A percentile compares a stretch with the other conserved stretches of the same genome.
phyloP scores from a whole-genome alignment of 805 yeast genomes.

The Saccharomyces mikatae region DNA sequence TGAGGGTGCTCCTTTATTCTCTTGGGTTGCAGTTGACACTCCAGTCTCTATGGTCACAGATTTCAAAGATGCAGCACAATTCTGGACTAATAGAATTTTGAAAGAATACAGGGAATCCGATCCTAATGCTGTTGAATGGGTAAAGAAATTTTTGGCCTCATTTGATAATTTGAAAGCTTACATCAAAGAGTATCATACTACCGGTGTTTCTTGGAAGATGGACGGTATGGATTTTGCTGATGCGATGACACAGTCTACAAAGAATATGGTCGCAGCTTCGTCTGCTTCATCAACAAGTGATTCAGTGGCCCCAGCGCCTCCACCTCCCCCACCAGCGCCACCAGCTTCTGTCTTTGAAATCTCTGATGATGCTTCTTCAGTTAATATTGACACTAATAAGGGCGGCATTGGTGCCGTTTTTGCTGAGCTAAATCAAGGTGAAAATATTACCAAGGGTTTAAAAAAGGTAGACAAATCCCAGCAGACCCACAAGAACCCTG shows the following conservation, averaged over 20 bases:
- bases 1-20: constrained; percentile 84
- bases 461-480: constrained; percentile 89
- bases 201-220: constrained; percentile 77
- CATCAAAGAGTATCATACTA: constrained; percentile 68
- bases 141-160: constrained; percentile 49
- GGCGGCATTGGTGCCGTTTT: constrained; percentile 83
- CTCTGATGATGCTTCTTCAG: constrained; percentile 18
- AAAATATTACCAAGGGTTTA: constrained; percentile 70
- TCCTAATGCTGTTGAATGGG: constrained; percentile 73
- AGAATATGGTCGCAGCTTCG: constrained; percentile 23
- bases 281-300: constrained; percentile 11
- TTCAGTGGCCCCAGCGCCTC: constrained; percentile 44
- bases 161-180: constrained; percentile 65
- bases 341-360: constrained; percentile 62
- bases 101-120: constrained; percentile 76
- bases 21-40: constrained; percentile 77
- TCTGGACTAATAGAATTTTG: constrained; percentile 86
- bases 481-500: constrained; percentile 91
- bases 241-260: constrained; percentile 21
- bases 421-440: constrained; percentile 83
- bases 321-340: constrained; percentile 93
- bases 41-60: constrained; percentile 75
- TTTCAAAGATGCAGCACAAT: constrained; percentile 83
- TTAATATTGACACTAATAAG: constrained; percentile 20
- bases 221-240: constrained; percentile 52